Percentiles rank a stretch among this genome's conserved stretches.
phyloP scores from a whole-genome alignment of 306 rosid species.

The Quercus rubra region DNA sequence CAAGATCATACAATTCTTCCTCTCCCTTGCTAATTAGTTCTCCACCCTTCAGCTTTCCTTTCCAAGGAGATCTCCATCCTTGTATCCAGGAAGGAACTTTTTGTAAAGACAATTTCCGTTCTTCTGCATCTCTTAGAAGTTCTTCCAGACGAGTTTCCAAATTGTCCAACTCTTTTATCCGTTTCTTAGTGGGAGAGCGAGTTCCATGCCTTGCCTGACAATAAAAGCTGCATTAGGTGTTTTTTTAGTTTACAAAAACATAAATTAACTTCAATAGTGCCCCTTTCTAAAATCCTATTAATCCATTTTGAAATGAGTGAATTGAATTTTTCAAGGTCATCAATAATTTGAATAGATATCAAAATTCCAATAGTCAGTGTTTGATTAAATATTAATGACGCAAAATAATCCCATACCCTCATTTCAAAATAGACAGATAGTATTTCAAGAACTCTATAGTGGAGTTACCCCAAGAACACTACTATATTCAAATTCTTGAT shows the following conservation, averaged over 20 bases:
- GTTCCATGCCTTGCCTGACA: slow-evolving; percentile 96
- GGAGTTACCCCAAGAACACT: too few species aligned
- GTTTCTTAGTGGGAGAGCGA: slow-evolving; percentile 81
- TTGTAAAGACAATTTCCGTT: slow-evolving; percentile 40
- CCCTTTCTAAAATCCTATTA: too few species aligned
- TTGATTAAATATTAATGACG: too few species aligned
- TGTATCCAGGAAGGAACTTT: slow-evolving; percentile 68
- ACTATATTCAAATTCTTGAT: neutral
- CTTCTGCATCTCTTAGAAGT: slow-evolving; percentile 52
- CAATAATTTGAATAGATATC: too few species aligned
- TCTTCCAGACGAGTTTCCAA: slow-evolving; percentile 48
- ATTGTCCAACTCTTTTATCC: slow-evolving; percentile 56
- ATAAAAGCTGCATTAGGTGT: slow-evolving; percentile 18
- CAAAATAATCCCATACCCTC: too few species aligned
- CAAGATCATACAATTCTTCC: slow-evolving; percentile 73
- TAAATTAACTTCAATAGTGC: neutral
- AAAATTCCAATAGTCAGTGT: too few species aligned
- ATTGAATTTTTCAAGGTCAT: too few species aligned
- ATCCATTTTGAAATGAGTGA: too few species aligned
- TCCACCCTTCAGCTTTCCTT: slow-evolving; percentile 72
- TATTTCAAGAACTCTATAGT: too few species aligned
- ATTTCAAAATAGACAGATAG: too few species aligned
- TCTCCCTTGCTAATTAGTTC: slow-evolving; percentile 69
- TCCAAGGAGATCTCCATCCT: slow-evolving; percentile 92
- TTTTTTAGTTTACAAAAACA: neutral